A percentile compares a stretch with the other conserved stretches of the same genome.
Conservation (phyloP, 2,329 filamentous ascomycete genomes). For the Coniochaeta sp. region DNA sequence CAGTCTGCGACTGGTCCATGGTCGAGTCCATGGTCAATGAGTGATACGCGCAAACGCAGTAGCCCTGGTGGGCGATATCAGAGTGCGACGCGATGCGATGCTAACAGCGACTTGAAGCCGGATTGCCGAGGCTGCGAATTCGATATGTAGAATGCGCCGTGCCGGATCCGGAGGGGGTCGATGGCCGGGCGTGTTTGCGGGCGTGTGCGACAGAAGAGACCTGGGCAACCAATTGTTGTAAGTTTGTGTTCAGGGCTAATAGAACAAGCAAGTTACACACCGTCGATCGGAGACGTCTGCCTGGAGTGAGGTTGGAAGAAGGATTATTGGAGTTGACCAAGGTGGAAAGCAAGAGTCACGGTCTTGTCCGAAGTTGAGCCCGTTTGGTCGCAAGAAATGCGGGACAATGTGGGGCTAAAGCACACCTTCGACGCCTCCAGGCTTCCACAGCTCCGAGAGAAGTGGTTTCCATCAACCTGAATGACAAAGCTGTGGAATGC, state of each 20-base stretch:
- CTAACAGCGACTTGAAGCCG: background rate
- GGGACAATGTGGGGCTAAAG: background rate
- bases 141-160: background rate
- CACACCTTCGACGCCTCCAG: background rate
- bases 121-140: background rate
- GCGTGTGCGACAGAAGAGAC: background rate
- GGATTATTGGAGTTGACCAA: background rate
- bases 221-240: background rate
- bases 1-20: background rate
- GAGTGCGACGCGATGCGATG: background rate
- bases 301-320: background rate
- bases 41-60: background rate
- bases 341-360: background rate
- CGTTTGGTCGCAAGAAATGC: background rate
- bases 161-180: background rate
- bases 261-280: background rate
- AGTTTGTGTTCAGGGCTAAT: background rate
- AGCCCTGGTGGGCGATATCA: background rate
- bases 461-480: background rate
- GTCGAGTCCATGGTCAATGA: background rate
- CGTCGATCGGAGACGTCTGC: background rate
- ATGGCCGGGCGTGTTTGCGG: background rate
- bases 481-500: background rate
- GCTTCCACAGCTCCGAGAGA: background rate
- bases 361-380: background rate